Evolutionary conservation across 2,329 filamentous ascomycete genomes (phyloP).

Genomic region (Colletotrichum acutatum): DNA sequence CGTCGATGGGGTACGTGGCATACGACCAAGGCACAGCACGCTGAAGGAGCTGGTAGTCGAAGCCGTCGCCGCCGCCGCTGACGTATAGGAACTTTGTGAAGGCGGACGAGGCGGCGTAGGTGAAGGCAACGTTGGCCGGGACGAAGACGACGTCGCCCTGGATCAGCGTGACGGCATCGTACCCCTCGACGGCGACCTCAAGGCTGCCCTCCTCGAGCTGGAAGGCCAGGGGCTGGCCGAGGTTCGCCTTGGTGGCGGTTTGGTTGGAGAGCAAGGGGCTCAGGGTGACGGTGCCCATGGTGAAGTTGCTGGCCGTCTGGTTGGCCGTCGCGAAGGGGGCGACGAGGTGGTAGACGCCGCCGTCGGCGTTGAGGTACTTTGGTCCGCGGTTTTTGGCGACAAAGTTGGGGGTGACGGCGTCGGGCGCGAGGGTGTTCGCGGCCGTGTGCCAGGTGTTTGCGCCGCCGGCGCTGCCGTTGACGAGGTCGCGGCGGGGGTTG

Average conservation of each 20-base stretch:
- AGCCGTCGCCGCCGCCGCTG: constrained; percentile 39
- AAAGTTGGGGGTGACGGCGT: constrained; percentile 50
- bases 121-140: constrained; percentile 37
- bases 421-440: constrained; percentile 44
- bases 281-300: constrained; percentile 55
- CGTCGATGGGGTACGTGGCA: constrained; percentile 17
- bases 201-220: constrained; percentile 43
- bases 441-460: constrained; percentile 50
- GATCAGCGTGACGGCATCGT: constrained; percentile 38
- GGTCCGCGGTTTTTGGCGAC: constrained; percentile 58
- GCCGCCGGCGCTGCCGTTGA: constrained; percentile 52
- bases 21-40: constrained; percentile 11
- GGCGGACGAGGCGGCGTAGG: constrained; percentile 39
- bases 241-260: constrained; percentile 7
- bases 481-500: constrained; percentile 49
- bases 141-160: constrained; percentile 43
- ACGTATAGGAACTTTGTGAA: constrained; percentile 43
- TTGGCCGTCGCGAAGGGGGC: constrained; percentile 53
- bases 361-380: constrained; percentile 52
- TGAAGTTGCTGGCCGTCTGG: constrained; percentile 54
- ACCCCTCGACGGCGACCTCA: constrained; percentile 38
- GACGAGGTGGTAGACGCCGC: constrained; percentile 53
- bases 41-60: constrained; percentile 39
- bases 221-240: constrained; percentile 35
- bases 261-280: constrained; percentile 21